Base-by-base conservation (phyloP, 2,329 filamentous ascomycete species). In the Scedosporium aurantiacum region DNA sequence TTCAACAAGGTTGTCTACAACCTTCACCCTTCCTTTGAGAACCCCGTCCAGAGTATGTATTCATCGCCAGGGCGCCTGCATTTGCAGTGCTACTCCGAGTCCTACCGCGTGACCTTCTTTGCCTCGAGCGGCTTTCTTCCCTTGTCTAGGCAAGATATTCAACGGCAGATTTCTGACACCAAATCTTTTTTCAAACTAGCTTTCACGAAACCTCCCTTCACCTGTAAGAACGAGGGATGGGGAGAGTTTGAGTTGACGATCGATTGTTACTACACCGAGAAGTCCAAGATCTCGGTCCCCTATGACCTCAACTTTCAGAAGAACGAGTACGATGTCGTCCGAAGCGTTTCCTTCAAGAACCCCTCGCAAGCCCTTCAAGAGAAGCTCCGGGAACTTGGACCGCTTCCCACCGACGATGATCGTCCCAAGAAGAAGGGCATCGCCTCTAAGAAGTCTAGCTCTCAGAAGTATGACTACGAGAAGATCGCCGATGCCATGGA, bases 211-310 rank as follows among this genome's bases (percentile, higher is more conserved):
- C 84, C 91, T 0, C 94, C 94, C 0, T 99, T 97, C 78, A 82
- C 82, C 66, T 96, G 96, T 74, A 80, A 85, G 65, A 96, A 99
- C 75, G 90, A 97, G 76, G 94, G 94, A 67, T 99, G 94, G 94
- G 94, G 94, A 70, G 94, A 97, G 77, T 99, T 99, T 73, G 94
- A 97, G 72, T 93, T 99, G 86, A 81, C 80, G 57, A 94, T 97
- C 69, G 85, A 89, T 64, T 82, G 95, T 67, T 88, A 86, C 70
- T 89, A 88, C 52, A 86, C 88, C 32, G 91, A 94, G 75, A 97
- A 97, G 79, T 88, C 87, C 62, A 93, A 96, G 70, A 84, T 91
- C 70, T 80, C 83, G 14, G 80, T 99, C 65, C 76, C 80, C 58
- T 94, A 99, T 74, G 94, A 99, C 71, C 82, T 99, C 64, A 97